A percentile compares a stretch with the other conserved stretches of the same genome.
Conservation (phyloP, 2,329 filamentous ascomycete genomes). For the Exophiala lecanii-corni region DNA sequence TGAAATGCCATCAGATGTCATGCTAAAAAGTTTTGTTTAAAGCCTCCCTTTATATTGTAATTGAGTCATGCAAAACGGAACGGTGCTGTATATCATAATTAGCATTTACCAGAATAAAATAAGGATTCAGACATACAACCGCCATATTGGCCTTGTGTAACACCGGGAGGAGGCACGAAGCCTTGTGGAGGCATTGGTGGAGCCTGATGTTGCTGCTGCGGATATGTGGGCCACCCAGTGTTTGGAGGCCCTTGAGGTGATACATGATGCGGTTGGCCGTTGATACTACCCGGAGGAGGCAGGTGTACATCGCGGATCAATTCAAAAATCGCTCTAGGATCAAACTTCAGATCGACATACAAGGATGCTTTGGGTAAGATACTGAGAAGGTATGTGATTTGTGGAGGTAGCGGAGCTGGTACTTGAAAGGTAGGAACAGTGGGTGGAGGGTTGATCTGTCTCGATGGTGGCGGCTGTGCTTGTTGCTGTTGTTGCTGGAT, state of each 20-base stretch:
- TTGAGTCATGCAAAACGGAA: slow-evolving; percentile 9
- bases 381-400: slow-evolving; percentile 58
- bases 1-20: too few species aligned
- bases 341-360: slow-evolving; percentile 69
- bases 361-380: slow-evolving; percentile 69
- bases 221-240: slow-evolving; percentile 30
- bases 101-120: neutral
- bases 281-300: slow-evolving; percentile 52
- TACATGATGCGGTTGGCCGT: slow-evolving; percentile 17
- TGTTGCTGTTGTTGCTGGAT: slow-evolving; percentile 10
- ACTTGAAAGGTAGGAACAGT: slow-evolving; percentile 49
- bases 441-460: slow-evolving; percentile 26
- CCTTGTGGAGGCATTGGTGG: slow-evolving; percentile 22
- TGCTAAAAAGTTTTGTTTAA: too few species aligned
- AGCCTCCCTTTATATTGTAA: too few species aligned
- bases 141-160: slow-evolving; percentile 22
- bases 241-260: slow-evolving; percentile 11
- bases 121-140: slow-evolving; percentile 16
- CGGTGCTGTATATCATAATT: slow-evolving; percentile 1
- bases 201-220: slow-evolving; percentile 29
- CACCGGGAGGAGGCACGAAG: slow-evolving; percentile 17
- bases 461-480: slow-evolving; percentile 36
- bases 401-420: slow-evolving; percentile 67
- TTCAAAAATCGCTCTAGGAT: slow-evolving; percentile 64
- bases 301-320: slow-evolving; percentile 53